A percentile compares a stretch with the other conserved stretches of the same genome.
These are phyloP conservation scores for Corylus heterophylla DNA, from an alignment of 306 rosid species.

Conservation along the genomic window DNA sequence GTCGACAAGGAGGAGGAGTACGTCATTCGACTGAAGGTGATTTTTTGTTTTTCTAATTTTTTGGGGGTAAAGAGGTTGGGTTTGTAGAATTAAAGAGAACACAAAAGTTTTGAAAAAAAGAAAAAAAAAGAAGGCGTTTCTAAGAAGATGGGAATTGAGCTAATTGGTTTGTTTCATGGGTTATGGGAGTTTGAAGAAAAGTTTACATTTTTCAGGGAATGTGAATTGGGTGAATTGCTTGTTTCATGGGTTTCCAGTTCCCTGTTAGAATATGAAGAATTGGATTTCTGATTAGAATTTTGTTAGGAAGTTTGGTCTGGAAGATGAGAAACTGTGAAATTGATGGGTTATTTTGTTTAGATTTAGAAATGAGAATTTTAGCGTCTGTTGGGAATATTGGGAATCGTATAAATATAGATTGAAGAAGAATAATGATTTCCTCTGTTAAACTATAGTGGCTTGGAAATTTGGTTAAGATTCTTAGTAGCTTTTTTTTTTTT, in stretches of 20 bases:
- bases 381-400: not conserved
- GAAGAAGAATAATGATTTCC: not conserved
- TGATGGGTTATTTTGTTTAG: not conserved
- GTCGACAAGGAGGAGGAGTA: constrained; percentile 71
- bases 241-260: not conserved
- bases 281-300: not conserved
- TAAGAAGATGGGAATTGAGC: not conserved
- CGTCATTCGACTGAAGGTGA: constrained; percentile 69
- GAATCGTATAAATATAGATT: not conserved
- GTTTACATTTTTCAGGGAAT: not conserved
- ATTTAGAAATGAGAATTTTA: not conserved
- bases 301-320: not conserved
- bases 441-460: not conserved
- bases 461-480: too few relatives aligned
- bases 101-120: not conserved
- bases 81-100: not conserved
- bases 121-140: not conserved
- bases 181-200: not conserved
- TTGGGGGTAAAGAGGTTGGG: not conserved
- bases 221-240: not conserved
- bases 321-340: not conserved
- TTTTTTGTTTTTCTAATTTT: not conserved
- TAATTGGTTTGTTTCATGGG: not conserved
- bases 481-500: not conserved
- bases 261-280: not conserved